Evolutionary conservation across 2,329 filamentous ascomycete genomes (phyloP), one percentile per base, ranked within the genome.

Genomic region (Esteya vermicola): DNA sequence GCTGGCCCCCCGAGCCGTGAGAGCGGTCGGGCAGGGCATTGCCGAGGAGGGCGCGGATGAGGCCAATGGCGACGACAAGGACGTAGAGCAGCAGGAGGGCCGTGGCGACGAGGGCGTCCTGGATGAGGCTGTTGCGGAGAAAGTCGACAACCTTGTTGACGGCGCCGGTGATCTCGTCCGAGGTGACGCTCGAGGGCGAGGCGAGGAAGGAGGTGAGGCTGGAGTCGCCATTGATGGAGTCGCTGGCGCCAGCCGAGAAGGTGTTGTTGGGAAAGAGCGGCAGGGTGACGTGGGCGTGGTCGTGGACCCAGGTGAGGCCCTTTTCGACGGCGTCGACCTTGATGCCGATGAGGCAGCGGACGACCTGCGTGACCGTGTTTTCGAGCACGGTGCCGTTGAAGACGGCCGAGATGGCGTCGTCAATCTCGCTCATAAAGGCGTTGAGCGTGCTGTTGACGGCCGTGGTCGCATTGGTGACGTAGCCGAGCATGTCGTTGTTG

Each of bases 221-320:
- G 10, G 65, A 64, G 48, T 81, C 73, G 40, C 71, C 72, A 7
- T 61, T 56, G 43, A 79, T 61, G 28, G 70, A 72, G 34, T 70
- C 67, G 25, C 75, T 64, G 41, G 88, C 83, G 32, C 88, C 86
- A 39, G 79, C 63, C 43, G 84, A 89, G 61, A 96, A 93, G 1
- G 82, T 83, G 55, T 94, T 72, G 51, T 84, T 80, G 21, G 75
- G 67, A 45, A 96, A 77, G 39, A 73, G 60, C 0, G 91, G 91
- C 50, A 98, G 81, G 44, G 75, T 65, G 50, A 98, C 71, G 45
- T 91, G 74, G 4, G 91, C 85, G 55, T 96, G 66, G 49, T 96
- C 80, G 51, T 83, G 75, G 10, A 94, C 82, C 89, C 89, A 98
- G 1, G 84, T 93, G n/a, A 96, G 68, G 12, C 82, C 91, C 53